These are phyloP conservation scores for Arabis alpina DNA, from an alignment of 345 rosid genomes.

Conservation along the genomic window DNA sequence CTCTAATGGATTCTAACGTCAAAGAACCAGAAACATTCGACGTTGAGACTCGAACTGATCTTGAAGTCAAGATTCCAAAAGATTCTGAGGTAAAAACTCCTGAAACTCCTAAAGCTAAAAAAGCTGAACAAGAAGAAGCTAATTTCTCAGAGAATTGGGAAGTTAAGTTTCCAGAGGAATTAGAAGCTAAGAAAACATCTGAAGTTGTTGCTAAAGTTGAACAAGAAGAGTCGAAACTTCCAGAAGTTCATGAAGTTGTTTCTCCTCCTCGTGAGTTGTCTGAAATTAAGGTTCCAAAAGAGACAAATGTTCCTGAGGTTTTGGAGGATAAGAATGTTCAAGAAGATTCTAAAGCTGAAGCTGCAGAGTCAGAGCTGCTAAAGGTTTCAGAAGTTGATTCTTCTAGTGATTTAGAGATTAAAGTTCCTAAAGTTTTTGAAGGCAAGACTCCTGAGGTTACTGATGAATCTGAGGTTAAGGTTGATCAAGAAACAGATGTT, in stretches of 20 bases:
- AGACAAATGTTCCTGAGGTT: too few relatives aligned
- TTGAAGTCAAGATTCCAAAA: constrained; percentile 35
- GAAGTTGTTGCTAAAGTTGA: too few relatives aligned
- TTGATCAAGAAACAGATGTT: constrained; percentile 5
- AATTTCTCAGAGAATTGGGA: constrained; percentile 36
- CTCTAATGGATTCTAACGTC: neutral
- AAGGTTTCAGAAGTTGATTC: constrained; percentile 39
- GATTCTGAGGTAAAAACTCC: constrained; percentile 27
- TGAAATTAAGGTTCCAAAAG: constrained; percentile 9
- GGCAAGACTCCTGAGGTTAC: constrained; percentile 22
- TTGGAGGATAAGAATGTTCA: too few relatives aligned
- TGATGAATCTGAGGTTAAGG: constrained; percentile 5
- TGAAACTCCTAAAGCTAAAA: constrained; percentile 33
- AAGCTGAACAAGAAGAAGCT: neutral
- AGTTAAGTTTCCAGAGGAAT: constrained; percentile 40
- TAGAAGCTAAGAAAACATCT: constrained; percentile 23
- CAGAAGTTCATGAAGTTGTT: neutral
- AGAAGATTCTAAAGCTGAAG: too few relatives aligned
- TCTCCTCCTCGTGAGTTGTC: constrained; percentile 6
- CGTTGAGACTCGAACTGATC: constrained; percentile 27
- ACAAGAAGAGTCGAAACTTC: constrained; percentile 14
- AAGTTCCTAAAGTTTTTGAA: constrained; percentile 33
- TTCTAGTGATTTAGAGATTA: constrained; percentile 28
- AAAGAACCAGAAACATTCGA: constrained; percentile 28
- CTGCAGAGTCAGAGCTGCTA: constrained; percentile 33